phyloP scores from a whole-genome alignment of 371 early-diverging fungal species.

The Funneliformis caledonium region DNA sequence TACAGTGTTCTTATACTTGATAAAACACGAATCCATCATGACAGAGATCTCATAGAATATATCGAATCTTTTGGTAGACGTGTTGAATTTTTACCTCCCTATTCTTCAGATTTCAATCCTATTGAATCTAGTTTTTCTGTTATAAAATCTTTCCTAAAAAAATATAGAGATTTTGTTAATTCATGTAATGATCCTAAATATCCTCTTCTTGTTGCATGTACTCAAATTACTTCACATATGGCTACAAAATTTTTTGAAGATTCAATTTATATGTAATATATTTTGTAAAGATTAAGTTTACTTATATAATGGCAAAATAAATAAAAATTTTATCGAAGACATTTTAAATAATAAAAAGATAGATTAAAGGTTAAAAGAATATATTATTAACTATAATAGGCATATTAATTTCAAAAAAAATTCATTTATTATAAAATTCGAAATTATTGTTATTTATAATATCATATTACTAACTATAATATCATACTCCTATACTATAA shows the following conservation, averaged over 20 bases:
- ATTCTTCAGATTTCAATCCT: conserved; percentile 12
- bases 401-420: no score
- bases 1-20: conserved; percentile 10
- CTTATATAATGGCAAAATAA: no score
- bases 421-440: no score
- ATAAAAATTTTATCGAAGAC: no score
- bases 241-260: background rate
- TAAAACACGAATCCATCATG: conserved; percentile 17
- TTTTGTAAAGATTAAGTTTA: background rate
- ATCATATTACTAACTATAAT: background rate
- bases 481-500: no score
- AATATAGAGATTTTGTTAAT: background rate
- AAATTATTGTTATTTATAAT: no score
- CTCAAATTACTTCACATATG: conserved; percentile 4
- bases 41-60: background rate
- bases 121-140: background rate
- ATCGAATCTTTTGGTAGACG: conserved; percentile 4
- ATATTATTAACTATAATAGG: no score
- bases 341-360: no score
- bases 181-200: background rate
- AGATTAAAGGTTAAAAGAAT: no score
- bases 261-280: conserved; percentile 2
- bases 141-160: background rate
- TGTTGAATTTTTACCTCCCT: conserved; percentile 14
- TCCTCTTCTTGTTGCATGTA: background rate